Percentiles rank a stretch among this genome's conserved stretches.
Conservation (phyloP, 176 grass and related monocot genomes). For the Musa troglodytarum region DNA sequence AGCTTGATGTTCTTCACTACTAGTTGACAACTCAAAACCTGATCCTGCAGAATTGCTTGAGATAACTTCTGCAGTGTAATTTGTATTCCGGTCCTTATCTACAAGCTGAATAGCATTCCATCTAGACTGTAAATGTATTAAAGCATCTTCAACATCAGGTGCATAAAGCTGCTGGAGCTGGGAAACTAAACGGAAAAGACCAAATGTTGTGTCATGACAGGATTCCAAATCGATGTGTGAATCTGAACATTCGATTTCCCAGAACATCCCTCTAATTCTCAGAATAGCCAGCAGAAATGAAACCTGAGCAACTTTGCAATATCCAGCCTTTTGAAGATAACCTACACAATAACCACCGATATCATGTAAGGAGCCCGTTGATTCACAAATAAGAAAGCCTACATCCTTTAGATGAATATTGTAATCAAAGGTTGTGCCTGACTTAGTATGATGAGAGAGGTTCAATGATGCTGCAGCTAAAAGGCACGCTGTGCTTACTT, state of each 20-base stretch:
- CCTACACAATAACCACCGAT: constrained; percentile 42
- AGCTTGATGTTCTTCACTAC: constrained; percentile 32
- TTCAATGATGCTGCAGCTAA: constrained; percentile 89
- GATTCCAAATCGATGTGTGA: constrained; percentile 65
- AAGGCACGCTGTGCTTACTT: constrained; percentile 49
- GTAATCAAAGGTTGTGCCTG: constrained; percentile 47
- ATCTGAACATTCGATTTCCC: constrained; percentile 79
- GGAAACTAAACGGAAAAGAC: constrained; percentile 48
- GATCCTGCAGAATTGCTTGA: constrained; percentile 39
- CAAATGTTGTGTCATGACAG: constrained; percentile 71
- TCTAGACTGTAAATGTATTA: constrained; percentile 92
- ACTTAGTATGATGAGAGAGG: constrained; percentile 53
- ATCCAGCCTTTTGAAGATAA: constrained; percentile 57
- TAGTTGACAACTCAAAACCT: constrained; percentile 24
- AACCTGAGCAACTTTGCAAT: constrained; percentile 59
- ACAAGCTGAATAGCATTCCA: constrained; percentile 78
- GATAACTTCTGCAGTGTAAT: constrained; percentile 24
- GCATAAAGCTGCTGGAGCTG: constrained; percentile 89
- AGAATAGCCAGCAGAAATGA: constrained; percentile 56
- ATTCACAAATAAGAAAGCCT: constrained; percentile 68
- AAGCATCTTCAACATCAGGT: constrained; percentile 74
- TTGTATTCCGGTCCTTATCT: constrained; percentile 27
- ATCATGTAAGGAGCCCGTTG: constrained; percentile 36
- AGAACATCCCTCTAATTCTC: constrained; percentile 44
- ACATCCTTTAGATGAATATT: constrained; percentile 76